Evolutionary conservation across 148 eudicot species (phyloP).

Genomic region (Fagopyrum homotropicum): DNA sequence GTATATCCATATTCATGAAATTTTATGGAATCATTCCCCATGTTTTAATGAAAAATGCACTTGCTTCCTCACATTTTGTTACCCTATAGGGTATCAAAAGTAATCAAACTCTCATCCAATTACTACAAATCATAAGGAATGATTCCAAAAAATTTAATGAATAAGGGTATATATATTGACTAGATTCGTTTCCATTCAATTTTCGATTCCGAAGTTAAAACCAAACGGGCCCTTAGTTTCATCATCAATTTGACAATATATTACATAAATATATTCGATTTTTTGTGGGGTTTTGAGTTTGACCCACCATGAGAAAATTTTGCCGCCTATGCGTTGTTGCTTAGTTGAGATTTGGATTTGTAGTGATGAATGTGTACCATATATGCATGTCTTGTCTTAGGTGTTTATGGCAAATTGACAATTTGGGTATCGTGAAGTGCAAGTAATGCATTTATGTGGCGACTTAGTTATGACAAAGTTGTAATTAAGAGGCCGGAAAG

Average conservation of each 20-base stretch:
- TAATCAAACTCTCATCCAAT: no score
- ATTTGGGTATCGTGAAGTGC: neutral
- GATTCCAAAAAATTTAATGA: no score
- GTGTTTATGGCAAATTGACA: neutral
- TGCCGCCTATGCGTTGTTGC: neutral
- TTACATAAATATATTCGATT: neutral
- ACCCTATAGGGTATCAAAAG: no score
- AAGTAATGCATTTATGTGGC: neutral
- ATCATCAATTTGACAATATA: neutral
- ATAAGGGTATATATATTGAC: no score
- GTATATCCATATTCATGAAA: no score
- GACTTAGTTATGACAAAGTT: neutral
- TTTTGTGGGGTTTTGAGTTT: neutral
- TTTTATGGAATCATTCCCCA: no score
- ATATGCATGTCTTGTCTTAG: neutral
- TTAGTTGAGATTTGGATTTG: neutral
- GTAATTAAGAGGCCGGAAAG: no score
- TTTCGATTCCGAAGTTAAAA: no score
- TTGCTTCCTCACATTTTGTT: no score
- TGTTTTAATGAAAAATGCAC: no score
- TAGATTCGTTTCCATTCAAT: no score
- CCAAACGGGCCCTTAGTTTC: neutral
- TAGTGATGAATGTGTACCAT: neutral
- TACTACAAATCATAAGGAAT: no score
- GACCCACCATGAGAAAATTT: neutral